These are phyloP conservation scores for Suhomyces coccinellae DNA, from an alignment of 1,139 yeast species.

Conservation along the genomic window DNA sequence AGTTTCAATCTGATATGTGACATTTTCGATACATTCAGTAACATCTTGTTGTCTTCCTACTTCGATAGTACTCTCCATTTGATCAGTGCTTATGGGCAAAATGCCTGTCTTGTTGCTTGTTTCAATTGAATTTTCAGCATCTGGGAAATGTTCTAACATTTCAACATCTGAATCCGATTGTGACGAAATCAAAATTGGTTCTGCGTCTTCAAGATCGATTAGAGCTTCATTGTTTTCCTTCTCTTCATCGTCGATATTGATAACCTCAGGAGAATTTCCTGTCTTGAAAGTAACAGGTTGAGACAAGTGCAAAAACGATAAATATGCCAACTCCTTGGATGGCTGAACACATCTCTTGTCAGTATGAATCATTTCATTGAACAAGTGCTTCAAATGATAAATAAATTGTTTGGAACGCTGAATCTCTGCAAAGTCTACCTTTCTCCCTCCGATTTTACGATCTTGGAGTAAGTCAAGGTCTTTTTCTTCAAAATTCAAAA, in stretches of 20 bases:
- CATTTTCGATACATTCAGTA: constrained; percentile 94
- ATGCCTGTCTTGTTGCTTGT: constrained; percentile 15
- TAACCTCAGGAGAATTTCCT: background rate
- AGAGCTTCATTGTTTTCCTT: constrained; percentile 8
- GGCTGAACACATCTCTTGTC: constrained; percentile 72
- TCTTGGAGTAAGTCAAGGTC: constrained; percentile 17
- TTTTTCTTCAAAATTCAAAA: constrained; percentile 51
- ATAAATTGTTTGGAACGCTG: constrained; percentile 81
- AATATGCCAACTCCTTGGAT: constrained; percentile 77
- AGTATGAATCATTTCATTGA: constrained; percentile 67
- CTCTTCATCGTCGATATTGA: constrained; percentile 7
- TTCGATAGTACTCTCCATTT: constrained; percentile 70
- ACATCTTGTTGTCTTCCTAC: constrained; percentile 96
- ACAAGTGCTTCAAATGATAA: constrained; percentile 66
- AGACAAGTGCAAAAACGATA: constrained; percentile 79
- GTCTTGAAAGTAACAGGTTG: constrained; percentile 59
- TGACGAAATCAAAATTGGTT: constrained; percentile 16
- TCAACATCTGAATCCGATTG: constrained; percentile 15
- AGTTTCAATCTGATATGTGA: constrained; percentile 89
- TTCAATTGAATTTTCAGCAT: constrained; percentile 1
- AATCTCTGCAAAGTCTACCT: constrained; percentile 70
- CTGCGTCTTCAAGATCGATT: constrained; percentile 9
- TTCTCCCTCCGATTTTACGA: constrained; percentile 83
- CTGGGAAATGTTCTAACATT: constrained; percentile 8
- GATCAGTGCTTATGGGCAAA: constrained; percentile 55